Evolutionary conservation across 768 basidiomycete species (phyloP).

Genomic region (Hygrophorus russula): DNA sequence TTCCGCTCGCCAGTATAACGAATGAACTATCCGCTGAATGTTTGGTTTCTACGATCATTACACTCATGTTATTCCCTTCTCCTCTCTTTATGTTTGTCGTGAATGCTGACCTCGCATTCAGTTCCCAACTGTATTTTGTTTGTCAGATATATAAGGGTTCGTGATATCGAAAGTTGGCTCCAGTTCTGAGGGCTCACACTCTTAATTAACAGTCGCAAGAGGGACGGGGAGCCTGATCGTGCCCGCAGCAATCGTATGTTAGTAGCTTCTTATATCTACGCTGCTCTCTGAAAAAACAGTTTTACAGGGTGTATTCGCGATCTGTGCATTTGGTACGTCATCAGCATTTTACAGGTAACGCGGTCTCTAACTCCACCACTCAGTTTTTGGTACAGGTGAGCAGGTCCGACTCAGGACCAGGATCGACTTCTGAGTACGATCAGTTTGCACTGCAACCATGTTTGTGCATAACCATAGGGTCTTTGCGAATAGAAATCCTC

Average conservation of each 20-base stretch:
- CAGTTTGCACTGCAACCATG: constrained; percentile 8
- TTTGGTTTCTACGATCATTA: constrained; percentile 29
- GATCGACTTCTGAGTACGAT: neutral
- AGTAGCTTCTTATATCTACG: neutral
- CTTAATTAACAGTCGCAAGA: constrained; percentile 2
- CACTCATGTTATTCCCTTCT: constrained; percentile 24
- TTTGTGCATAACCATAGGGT: constrained; percentile 5
- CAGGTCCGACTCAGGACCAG: neutral
- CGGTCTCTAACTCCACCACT: neutral
- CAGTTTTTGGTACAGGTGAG: constrained; percentile 9
- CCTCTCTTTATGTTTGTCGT: neutral
- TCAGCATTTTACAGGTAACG: neutral
- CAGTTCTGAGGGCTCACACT: neutral
- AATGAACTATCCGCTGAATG: constrained; percentile 33
- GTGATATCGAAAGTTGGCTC: no score
- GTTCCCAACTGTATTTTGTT: constrained; percentile 31
- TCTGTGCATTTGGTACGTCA: constrained; percentile 20
- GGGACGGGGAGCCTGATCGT: constrained; percentile 15
- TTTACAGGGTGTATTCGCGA: constrained; percentile 15
- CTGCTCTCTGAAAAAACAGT: no score
- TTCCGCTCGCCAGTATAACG: constrained; percentile 15
- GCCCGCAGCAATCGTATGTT: constrained; percentile 17
- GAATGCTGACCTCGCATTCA: constrained; percentile 8
- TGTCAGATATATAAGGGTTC: neutral
- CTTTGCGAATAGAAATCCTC: constrained; percentile 1